Evolutionary conservation across 2,329 filamentous ascomycete genomes (phyloP), one percentile per base, ranked within the genome.

Genomic region (Microcera coccophila): DNA sequence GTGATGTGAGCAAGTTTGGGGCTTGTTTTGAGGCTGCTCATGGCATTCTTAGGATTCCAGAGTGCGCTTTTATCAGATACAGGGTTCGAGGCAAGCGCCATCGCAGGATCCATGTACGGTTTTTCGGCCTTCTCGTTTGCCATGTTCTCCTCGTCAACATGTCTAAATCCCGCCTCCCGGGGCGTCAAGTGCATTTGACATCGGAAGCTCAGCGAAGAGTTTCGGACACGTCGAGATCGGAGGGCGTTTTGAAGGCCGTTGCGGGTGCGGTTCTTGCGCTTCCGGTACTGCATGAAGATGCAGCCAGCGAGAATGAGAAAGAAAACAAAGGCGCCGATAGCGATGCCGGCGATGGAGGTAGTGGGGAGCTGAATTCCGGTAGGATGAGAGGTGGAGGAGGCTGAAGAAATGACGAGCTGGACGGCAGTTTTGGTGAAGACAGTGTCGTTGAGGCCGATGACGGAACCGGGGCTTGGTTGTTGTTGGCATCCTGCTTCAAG

Each of bases 401-500:
- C 41, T 5, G 57, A 48, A 1, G 71, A 64, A 34, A 70, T 61
- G 20, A 67, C 50, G 11, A 67, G 61, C 1, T 50, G 39, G 34
- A 68, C 51, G 17, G 45, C 48, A 2, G 55, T 58, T 4, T 55
- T 55, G 20, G 68, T 63, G 49, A 76, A 76, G 39, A 76, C 61
- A 9, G 71, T 73, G 42, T 62, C 68, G 43, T 69, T 73, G 32
- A 76, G 64, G 4, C 64, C 61, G 18, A 76, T 39, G 21, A 61
- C 38, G 2, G 48, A 56, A 2, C 66, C 66, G 2, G 63, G 46
- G 1, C 62, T 45, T 1, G 74, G 74, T 22, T 67, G 63, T 47
- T 79, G 73, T 26, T 64, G 58, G 49, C 76, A 80, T 35, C 71
- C 76, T 3, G 74, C 73, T 49, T 72, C 63, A 4, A 80, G 63